Base-by-base conservation (phyloP, 768 basidiomycete genomes). In the Mycena epipterygia region DNA sequence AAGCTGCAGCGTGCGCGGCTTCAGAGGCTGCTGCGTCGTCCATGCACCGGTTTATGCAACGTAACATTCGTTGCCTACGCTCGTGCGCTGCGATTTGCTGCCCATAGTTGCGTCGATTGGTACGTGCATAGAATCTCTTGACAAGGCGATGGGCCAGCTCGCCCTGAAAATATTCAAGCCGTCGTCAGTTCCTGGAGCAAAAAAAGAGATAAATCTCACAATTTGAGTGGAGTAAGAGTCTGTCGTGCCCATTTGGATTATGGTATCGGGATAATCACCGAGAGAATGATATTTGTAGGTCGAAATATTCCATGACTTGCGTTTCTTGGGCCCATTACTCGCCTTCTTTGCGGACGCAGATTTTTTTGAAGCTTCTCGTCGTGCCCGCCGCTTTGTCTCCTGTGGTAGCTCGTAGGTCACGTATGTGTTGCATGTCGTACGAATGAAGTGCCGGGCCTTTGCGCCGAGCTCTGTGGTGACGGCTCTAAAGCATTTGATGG, bases 121-220 rank as follows among this genome's bases (percentile, higher is more conserved):
- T 78, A 0, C 70, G 51, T 0, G 64, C 35, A 37, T 80, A 84
- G 42, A 78, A 76, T 0, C 41, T 55, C 67, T 85, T 84, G 19
- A 78, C 73, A 0, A 55, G 55, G 0, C 67, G 66, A 56, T 84
- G 84, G 48, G 82, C 73, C 0, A 76, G 75, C 57, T 84, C 81
- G 0, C 79, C 77, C 82, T 83, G 49, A 5, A 23, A 30, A 35
- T 25, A 25, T 49, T 57, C n/a, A n/a, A n/a, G n/a, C n/a, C 21
- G n/a, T 14, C 5, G 8, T 17, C 23, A 37, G 35, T 37, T 37
- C 6, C 14, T 7, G 6, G 35, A 9, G 27, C 16, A 19, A 4
- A 39, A 13, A n/a, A 14, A 2, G 1, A n/a, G 13, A 46, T 56
- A 23, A 62, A 44, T 51, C 65, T 39, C 30, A 81, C 79, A 25